These are phyloP conservation scores for Zizania latifolia DNA, from an alignment of 176 grass and related monocot species.

Conservation along the genomic window DNA sequence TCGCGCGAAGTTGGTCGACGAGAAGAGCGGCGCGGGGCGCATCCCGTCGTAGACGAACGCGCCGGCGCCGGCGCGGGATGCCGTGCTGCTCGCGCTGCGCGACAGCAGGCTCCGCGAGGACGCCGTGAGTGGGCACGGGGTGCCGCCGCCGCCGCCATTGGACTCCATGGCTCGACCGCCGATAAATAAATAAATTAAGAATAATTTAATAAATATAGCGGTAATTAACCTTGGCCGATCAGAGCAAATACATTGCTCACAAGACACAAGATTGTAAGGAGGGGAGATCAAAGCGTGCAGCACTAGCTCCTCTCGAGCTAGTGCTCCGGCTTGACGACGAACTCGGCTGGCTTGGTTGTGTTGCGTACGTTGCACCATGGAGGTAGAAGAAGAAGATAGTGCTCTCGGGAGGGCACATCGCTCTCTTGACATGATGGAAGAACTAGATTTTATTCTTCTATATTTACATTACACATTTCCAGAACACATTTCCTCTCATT, in stretches of 20 bases:
- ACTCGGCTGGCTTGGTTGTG: not conserved
- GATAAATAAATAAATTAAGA: conserved; percentile 11
- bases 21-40: conserved; percentile 37
- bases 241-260: conserved; percentile 16
- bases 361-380: not conserved
- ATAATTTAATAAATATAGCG: conserved; percentile 42
- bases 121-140: conserved; percentile 6
- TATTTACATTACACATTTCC: not conserved
- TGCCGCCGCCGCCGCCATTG: not conserved
- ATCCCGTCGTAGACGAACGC: conserved; percentile 43
- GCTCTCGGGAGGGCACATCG: conserved; percentile 1
- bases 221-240: not conserved
- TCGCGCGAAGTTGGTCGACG: conserved; percentile 33
- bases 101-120: not conserved
- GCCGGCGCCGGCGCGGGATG: conserved; percentile 29
- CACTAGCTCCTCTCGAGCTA: not conserved
- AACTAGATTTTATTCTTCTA: not conserved
- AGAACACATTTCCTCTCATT: not conserved
- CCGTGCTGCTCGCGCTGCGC: not conserved
- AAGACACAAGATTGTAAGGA: not conserved
- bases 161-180: conserved; percentile 39
- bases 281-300: not conserved
- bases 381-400: conserved; percentile 8
- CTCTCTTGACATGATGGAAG: conserved; percentile 19
- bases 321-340: not conserved